These are phyloP conservation scores for Ustilago sp. DNA, from an alignment of 1,284 basidiomycete species.

Conservation along the genomic window DNA sequence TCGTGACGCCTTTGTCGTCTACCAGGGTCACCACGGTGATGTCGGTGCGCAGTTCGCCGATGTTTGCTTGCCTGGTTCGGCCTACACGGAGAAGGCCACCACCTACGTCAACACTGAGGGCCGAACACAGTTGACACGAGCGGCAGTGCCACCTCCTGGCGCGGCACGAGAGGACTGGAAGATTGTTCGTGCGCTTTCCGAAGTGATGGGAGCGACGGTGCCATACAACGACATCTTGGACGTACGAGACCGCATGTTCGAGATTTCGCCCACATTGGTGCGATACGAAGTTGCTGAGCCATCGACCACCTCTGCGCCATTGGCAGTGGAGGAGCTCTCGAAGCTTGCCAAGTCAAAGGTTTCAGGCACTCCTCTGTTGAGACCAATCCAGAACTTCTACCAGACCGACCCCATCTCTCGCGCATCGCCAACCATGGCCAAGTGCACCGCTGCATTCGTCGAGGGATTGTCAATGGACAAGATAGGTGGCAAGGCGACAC, in stretches of 20 bases:
- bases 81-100: slow-evolving; percentile 94
- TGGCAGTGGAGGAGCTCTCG: slow-evolving; percentile 58
- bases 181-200: slow-evolving; percentile 94
- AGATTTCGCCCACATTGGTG: slow-evolving; percentile 90
- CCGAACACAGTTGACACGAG: slow-evolving; percentile 87
- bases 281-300: slow-evolving; percentile 87
- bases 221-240: slow-evolving; percentile 92
- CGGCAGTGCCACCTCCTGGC: slow-evolving; percentile 94
- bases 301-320: slow-evolving; percentile 73
- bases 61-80: slow-evolving; percentile 90
- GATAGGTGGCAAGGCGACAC: slow-evolving; percentile 46
- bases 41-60: slow-evolving; percentile 95
- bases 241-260: slow-evolving; percentile 95
- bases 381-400: slow-evolving; percentile 93
- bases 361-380: slow-evolving; percentile 75
- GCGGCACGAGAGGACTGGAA: slow-evolving; percentile 98
- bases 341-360: slow-evolving; percentile 45
- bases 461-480: slow-evolving; percentile 50
- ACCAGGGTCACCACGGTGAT: slow-evolving; percentile 99
- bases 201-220: slow-evolving; percentile 81
- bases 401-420: slow-evolving; percentile 83
- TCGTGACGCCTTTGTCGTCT: slow-evolving; percentile 94
- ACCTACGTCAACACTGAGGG: slow-evolving; percentile 99
- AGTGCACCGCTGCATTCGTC: slow-evolving; percentile 58
- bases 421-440: slow-evolving; percentile 70